phyloP scores from a whole-genome alignment of 2,329 filamentous ascomycete species.

The Fusarium albosuccineum region DNA sequence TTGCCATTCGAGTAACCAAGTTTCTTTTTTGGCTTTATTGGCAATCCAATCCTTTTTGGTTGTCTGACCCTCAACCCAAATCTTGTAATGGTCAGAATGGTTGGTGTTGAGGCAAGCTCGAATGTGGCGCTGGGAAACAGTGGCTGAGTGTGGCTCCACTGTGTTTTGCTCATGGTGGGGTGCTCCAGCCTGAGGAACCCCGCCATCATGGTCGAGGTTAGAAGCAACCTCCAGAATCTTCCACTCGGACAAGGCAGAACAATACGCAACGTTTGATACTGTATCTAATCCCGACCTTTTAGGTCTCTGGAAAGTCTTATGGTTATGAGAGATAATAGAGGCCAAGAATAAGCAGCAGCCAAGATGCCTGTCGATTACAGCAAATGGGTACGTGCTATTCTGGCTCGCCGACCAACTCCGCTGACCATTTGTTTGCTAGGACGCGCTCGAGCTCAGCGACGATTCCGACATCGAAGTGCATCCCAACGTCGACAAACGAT shows the following conservation, averaged over 20 bases:
- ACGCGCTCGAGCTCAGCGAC: constrained; percentile 95
- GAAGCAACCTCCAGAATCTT: constrained; percentile 45
- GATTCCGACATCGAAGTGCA: constrained; percentile 99
- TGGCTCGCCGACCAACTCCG: background rate
- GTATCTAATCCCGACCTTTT: constrained; percentile 1
- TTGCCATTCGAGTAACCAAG: constrained; percentile 31
- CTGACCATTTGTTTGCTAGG: constrained; percentile 59
- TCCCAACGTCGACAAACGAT: constrained; percentile 98
- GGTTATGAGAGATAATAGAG: background rate
- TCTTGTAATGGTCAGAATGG: background rate
- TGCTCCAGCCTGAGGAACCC: constrained; percentile 31
- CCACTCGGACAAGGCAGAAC: constrained; percentile 23
- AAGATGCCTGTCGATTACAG: constrained; percentile 71
- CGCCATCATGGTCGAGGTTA: constrained; percentile 44
- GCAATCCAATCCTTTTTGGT: background rate
- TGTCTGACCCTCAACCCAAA: background rate
- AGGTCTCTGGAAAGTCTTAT: background rate
- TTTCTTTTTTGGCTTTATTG: background rate
- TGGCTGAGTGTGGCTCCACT: constrained; percentile 1
- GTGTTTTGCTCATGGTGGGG: constrained; percentile 40
- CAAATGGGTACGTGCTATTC: constrained; percentile 70
- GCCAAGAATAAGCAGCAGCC: constrained; percentile 3
- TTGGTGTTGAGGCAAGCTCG: background rate
- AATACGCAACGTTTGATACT: background rate
- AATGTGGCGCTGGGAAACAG: constrained; percentile 2